These are phyloP conservation scores for Phaeomoniella chlamydospora DNA, from an alignment of 2,329 filamentous ascomycete genomes.

Conservation along the genomic window DNA sequence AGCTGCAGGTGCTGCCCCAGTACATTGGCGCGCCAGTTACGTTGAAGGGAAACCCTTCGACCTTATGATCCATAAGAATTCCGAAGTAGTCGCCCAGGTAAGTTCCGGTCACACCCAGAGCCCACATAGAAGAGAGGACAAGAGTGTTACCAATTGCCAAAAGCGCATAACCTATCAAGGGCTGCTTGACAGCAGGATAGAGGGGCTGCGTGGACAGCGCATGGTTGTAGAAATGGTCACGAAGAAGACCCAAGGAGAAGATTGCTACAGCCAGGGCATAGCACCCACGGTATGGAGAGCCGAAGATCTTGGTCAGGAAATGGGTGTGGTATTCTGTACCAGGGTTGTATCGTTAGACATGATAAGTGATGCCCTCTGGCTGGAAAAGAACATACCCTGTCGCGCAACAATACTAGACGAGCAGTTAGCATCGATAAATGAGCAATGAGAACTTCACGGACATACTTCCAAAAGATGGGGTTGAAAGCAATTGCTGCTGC, in stretches of 20 bases:
- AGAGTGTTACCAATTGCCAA: slow-evolving; percentile 66
- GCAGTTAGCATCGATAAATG: slow-evolving; percentile 5
- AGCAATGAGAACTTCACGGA: slow-evolving; percentile 10
- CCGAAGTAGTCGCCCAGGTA: slow-evolving; percentile 98
- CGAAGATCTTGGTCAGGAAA: slow-evolving; percentile 74
- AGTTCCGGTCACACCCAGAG: slow-evolving; percentile 83
- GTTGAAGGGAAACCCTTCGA: slow-evolving; percentile 93
- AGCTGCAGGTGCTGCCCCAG: slow-evolving; percentile 82
- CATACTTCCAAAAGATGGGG: slow-evolving; percentile 99
- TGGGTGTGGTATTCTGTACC: slow-evolving; percentile 76
- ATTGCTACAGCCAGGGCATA: slow-evolving; percentile 81
- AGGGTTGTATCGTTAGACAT: slow-evolving; percentile 6
- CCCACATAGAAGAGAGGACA: slow-evolving; percentile 80
- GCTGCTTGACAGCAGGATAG: slow-evolving; percentile 54
- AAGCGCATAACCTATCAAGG: slow-evolving; percentile 54
- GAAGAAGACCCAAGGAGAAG: slow-evolving; percentile 79
- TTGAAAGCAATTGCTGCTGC: slow-evolving; percentile 80
- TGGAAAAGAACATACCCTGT: slow-evolving; percentile 41
- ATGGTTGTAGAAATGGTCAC: slow-evolving; percentile 75
- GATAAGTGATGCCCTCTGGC: slow-evolving; percentile 7
- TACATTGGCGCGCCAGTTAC: slow-evolving; percentile 90
- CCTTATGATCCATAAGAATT: slow-evolving; percentile 89
- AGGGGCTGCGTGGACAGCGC: slow-evolving; percentile 65
- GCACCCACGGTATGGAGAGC: slow-evolving; percentile 65
- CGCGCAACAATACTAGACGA: slow-evolving; percentile 60